phyloP scores from a whole-genome alignment of 225 moss, liverwort and hornwort species.

The Bryoerythrophyllum caledonicum region DNA sequence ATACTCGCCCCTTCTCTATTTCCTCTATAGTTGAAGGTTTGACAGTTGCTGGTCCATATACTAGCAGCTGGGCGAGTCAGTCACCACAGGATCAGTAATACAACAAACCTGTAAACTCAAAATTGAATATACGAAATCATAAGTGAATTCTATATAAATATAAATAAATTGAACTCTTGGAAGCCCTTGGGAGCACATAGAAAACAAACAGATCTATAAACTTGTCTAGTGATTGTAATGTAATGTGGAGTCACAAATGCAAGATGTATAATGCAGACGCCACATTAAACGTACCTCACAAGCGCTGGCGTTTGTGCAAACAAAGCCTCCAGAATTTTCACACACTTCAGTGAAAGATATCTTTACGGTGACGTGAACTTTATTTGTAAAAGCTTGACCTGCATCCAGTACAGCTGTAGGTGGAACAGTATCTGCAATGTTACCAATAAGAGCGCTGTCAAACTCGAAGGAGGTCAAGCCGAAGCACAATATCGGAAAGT shows the following conservation, averaged over 20 bases:
- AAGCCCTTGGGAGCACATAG: background rate
- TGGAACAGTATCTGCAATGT: constrained; percentile 32
- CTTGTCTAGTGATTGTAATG: background rate
- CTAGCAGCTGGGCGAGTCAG: constrained; percentile 32
- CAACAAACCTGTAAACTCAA: background rate
- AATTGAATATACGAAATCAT: background rate
- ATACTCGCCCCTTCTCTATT: constrained; percentile 30
- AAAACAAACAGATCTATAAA: background rate
- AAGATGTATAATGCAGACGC: background rate
- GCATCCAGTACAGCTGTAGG: constrained; percentile 40
- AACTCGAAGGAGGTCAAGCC: background rate
- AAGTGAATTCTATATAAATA: background rate
- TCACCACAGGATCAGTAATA: constrained; percentile 3
- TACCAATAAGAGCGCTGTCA: background rate
- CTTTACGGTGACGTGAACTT: constrained; percentile 25
- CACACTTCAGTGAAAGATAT: constrained; percentile 37
- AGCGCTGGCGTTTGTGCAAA: constrained; percentile 26
- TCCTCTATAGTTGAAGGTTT: constrained; percentile 35
- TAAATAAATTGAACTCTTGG: background rate
- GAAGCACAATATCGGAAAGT: background rate
- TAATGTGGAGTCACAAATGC: background rate
- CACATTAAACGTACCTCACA: constrained; percentile 29
- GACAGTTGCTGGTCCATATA: constrained; percentile 36
- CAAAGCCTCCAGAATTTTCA: constrained; percentile 30
- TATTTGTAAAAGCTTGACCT: constrained; percentile 30